These are phyloP conservation scores for Tricholoma sp. DNA, from an alignment of 768 basidiomycete species.

Conservation along the genomic window DNA sequence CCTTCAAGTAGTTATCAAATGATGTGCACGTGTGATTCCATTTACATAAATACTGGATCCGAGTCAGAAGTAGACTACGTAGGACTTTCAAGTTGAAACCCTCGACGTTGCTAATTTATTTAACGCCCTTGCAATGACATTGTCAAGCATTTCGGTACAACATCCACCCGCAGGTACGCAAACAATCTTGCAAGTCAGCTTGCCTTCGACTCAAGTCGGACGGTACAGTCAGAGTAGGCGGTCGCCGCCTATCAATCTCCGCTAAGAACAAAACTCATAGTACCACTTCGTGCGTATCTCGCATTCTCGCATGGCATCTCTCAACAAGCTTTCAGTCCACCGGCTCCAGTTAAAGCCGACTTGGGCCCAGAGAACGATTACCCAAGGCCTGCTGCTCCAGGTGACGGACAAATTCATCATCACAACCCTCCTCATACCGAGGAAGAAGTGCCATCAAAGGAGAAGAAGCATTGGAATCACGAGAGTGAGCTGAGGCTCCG, in stretches of 20 bases:
- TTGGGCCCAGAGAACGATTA: conserved; percentile 34
- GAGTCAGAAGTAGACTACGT: too few relatives aligned
- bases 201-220: neutral
- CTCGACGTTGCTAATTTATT: too few relatives aligned
- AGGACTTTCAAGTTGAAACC: too few relatives aligned
- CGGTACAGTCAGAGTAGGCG: conserved; percentile 40
- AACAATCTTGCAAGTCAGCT: neutral
- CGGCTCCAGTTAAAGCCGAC: conserved; percentile 10
- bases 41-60: too few relatives aligned
- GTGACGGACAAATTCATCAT: conserved; percentile 25
- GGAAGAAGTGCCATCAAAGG: conserved; percentile 40
- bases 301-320: neutral
- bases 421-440: conserved; percentile 36
- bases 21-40: too few relatives aligned
- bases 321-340: conserved; percentile 8
- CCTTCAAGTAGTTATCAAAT: too few relatives aligned
- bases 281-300: conserved; percentile 25
- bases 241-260: conserved; percentile 44
- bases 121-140: conserved; percentile 23
- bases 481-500: conserved; percentile 41
- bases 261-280: conserved; percentile 33
- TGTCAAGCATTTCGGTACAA: conserved; percentile 23
- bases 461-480: conserved; percentile 37
- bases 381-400: conserved; percentile 45
- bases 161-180: conserved; percentile 48